Conservation (phyloP, 345 rosid species). For the Abelmoschus esculentus region DNA sequence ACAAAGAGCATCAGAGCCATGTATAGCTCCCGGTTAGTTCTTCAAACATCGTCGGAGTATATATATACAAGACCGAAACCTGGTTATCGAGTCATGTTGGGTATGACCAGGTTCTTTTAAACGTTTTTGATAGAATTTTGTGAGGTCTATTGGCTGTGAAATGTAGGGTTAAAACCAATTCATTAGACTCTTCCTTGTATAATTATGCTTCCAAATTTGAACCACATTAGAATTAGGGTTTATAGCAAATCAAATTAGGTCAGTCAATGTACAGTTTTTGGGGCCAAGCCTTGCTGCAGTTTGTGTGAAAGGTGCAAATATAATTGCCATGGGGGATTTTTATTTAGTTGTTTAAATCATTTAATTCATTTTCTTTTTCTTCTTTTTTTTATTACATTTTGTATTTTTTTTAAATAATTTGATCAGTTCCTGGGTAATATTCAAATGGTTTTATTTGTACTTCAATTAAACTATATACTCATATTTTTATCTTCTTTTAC, state of each 20-base stretch:
- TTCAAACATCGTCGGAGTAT: too few species aligned
- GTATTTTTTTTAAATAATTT: too few species aligned
- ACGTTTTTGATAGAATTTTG: neutral
- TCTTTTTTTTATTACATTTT: neutral
- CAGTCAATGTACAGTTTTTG: neutral
- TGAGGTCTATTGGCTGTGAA: neutral
- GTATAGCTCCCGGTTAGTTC: conserved; percentile 22
- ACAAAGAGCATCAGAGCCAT: conserved; percentile 40
- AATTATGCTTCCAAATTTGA: neutral
- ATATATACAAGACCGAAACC: too few species aligned
- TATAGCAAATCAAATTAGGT: neutral
- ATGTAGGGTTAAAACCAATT: neutral
- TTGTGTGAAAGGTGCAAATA: neutral
- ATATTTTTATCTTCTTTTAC: too few species aligned
- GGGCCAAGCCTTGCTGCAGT: neutral
- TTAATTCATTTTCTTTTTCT: neutral
- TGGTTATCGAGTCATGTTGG: neutral
- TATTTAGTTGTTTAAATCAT: neutral
- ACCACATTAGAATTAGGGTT: neutral
- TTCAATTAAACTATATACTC: too few species aligned
- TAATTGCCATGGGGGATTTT: neutral
- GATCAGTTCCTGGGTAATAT: too few species aligned
- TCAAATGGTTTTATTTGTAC: too few species aligned
- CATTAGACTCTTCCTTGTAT: neutral
- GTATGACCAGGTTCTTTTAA: neutral